Percentiles rank a stretch among this genome's conserved stretches.
Evolutionary conservation across 2,329 filamentous ascomycete species (phyloP).

Genomic region (Pestalotiopsis sp.): DNA sequence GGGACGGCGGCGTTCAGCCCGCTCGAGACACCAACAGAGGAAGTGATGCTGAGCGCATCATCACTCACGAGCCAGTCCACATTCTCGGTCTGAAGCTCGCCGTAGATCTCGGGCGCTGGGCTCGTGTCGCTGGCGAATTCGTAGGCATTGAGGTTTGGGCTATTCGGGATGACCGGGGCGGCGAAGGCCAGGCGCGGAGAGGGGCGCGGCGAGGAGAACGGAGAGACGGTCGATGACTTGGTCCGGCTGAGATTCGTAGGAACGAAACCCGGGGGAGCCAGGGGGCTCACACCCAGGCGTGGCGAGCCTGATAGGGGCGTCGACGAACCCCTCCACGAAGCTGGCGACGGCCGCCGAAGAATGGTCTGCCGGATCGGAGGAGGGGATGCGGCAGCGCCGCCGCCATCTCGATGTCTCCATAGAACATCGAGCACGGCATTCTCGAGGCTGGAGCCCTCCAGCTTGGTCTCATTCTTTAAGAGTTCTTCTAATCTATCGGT

Average conservation of each 20-base stretch:
- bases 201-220: conserved; percentile 90
- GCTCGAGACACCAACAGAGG: conserved; percentile 68
- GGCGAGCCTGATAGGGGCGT: conserved; percentile 85
- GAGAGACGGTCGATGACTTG: conserved; percentile 79
- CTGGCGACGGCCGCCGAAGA: conserved; percentile 86
- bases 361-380: conserved; percentile 87
- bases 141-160: conserved; percentile 91
- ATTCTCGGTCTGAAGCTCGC: conserved; percentile 89
- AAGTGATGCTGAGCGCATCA: conserved; percentile 77
- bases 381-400: conserved; percentile 69
- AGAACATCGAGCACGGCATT: conserved; percentile 89
- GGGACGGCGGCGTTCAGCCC: conserved; percentile 78
- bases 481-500: conserved; percentile 89
- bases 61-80: conserved; percentile 98
- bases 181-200: conserved; percentile 90
- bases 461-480: conserved; percentile 73
- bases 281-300: conserved; percentile 77
- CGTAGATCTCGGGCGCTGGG: conserved; percentile 82
- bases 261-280: conserved; percentile 81
- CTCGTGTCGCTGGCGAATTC: conserved; percentile 85
- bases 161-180: conserved; percentile 89
- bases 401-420: conserved; percentile 78
- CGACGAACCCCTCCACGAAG: conserved; percentile 84
- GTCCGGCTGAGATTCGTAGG: conserved; percentile 76
- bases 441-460: conserved; percentile 78